Evolutionary conservation across 2,329 filamentous ascomycete genomes (phyloP), one percentile per base, ranked within the genome.

Genomic region (Aspergillus pseudoglaucus): DNA sequence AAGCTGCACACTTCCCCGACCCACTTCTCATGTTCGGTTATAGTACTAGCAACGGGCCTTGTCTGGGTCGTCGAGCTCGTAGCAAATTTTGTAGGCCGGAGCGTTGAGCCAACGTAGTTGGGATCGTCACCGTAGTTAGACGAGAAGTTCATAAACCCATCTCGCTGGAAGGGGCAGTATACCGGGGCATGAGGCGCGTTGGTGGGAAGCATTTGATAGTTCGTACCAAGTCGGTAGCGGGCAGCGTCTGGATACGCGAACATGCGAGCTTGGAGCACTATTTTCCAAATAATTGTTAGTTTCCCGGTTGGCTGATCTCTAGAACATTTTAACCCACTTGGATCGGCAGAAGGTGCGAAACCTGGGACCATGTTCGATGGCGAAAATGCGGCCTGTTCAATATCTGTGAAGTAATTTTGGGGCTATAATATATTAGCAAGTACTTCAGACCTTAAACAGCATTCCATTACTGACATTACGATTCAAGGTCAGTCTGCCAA

Each of bases 401-500:
- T 78, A 56, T 87, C 82, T 37, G 75, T 70, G 55, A 84, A 84
- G 66, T 83, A 85, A 62, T 86, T 84, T 42, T 72, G 62, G 1
- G 75, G 60, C 62, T 27, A 10, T 64, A 42, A 15, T 39, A 2
- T 2, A 4, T 35, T 9, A 23, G 37, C 32, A 12, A 42, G 10
- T 22, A 9, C 23, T 10, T 12, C 25, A 27, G 9, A 4, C 25
- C 32, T n/a, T 35, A 14, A 6, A 7, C 14, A 35, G 32, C 7
- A 35, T n/a, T 35, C 14, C 2, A 35, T 2, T 32, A 51, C 55
- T 54, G 46, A 85, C 76, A 53, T 87, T 90, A 44, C 78, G 78
- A 71, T 90, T 90, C 12, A 93, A 75, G 60, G 89, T 83, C 0
- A 93, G 64, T 63, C 88, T 80, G 37, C 87, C 88, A 47, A 93